A percentile compares a stretch with the other conserved stretches of the same genome.
Evolutionary conservation across 1,284 basidiomycete species (phyloP).

Genomic region (Sporisorium scitamineum): DNA sequence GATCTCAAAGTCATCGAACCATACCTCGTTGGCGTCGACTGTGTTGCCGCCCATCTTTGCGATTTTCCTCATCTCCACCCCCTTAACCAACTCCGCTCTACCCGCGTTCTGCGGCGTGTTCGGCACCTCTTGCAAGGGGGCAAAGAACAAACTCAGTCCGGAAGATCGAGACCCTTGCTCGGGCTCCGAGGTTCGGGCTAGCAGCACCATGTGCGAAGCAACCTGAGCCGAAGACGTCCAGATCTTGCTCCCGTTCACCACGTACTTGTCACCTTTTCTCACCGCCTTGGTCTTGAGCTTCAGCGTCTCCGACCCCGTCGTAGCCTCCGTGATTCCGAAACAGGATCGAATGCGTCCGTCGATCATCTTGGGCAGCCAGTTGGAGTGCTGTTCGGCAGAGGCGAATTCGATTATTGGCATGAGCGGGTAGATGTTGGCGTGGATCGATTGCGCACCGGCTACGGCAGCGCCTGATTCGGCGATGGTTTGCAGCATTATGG

Average conservation of each 20-base stretch:
- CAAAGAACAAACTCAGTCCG: conserved; percentile 58
- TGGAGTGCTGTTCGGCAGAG: conserved; percentile 51
- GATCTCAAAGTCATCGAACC: conserved; percentile 69
- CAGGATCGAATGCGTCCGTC: conserved; percentile 68
- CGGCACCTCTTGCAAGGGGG: conserved; percentile 38
- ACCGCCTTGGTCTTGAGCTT: conserved; percentile 66
- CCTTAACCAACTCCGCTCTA: conserved; percentile 27
- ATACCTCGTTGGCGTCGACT: conserved; percentile 69
- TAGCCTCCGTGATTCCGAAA: conserved; percentile 70
- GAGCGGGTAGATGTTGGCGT: conserved; percentile 59
- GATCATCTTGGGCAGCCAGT: conserved; percentile 69
- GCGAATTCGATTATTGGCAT: conserved; percentile 60
- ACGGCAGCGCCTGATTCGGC: conserved; percentile 67
- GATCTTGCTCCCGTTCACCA: conserved; percentile 67
- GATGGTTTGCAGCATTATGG: conserved; percentile 70
- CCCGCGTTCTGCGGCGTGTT: conserved; percentile 32
- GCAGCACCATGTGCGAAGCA: conserved; percentile 65
- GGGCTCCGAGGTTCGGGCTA: conserved; percentile 67
- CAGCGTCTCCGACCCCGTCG: conserved; percentile 67
- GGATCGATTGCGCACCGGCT: conserved; percentile 53
- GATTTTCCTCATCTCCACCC: conserved; percentile 66
- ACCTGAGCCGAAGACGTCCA: conserved; percentile 67
- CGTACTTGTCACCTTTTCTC: conserved; percentile 49
- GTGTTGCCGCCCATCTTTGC: conserved; percentile 70
- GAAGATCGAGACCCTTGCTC: conserved; percentile 55